Base-by-base conservation (phyloP, 2,329 filamentous ascomycete genomes). In the Metarhizium album region DNA sequence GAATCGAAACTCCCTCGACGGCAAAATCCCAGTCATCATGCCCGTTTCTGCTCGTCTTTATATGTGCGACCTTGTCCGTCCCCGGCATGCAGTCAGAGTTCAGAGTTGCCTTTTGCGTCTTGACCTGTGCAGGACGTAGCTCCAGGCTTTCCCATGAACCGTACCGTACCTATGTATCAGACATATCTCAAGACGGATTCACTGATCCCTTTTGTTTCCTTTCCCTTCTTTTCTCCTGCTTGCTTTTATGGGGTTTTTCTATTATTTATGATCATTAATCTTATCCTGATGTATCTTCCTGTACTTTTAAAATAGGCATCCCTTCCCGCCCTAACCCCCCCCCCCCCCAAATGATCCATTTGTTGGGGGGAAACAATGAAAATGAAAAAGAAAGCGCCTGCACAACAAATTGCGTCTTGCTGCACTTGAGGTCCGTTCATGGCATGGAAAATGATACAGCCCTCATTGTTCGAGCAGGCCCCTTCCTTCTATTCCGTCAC, bases 1-100 rank as follows among this genome's bases (percentile, higher is more conserved):
- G 40, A 33, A 54, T 55, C 53, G 52, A 50, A 45, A 52, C 50
- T 42, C 38, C 45, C 33, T 40, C n/a, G n/a, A 46, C 50, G 47
- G 55, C 50, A 50, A 53, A 53, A 53, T 49, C 51, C 55, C 53
- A 24, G 53, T 20, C 24, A 24, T 46, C 46, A 31, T 38, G 38
- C 29, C 42, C 31, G 33, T 43, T 51, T 6, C 43, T 8, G 16
- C 33, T 23, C 20, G 22, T 49, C 22, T 31, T 37, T 53, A 46
- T 51, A 53, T 53, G 22, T 53, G 35, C 24, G 20, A 46, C 42
- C 35, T 18, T 29, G n/a, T 42, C 46, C 46, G n/a, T 46, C 48
- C 2, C 24, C 29, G 35, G 24, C 29, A 45, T 33, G 24, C 20
- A 43, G n/a, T n/a, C n/a, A n/a, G n/a, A n/a, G n/a, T n/a, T n/a